A percentile compares a stretch with the other conserved stretches of the same genome.
Conservation (phyloP, 2,329 filamentous ascomycete genomes). For the Cladosporium cucumerinum region DNA sequence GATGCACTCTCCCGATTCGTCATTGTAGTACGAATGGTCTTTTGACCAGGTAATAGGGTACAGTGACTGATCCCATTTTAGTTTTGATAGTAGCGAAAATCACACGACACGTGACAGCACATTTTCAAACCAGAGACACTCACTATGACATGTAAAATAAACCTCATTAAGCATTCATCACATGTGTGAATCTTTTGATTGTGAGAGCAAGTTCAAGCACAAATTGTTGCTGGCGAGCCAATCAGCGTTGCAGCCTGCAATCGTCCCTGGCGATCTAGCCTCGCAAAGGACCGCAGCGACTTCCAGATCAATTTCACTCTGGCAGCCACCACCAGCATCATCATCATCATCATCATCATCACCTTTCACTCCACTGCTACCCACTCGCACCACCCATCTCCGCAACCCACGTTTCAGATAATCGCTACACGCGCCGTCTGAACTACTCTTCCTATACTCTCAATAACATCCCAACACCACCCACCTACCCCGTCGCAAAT, state of each 20-base stretch:
- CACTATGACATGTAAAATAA: neutral
- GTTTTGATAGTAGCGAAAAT: neutral
- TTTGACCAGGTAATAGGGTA: no score
- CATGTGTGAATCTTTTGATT: neutral
- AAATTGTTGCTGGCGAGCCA: neutral
- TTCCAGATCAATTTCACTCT: slow-evolving; percentile 14
- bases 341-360: slow-evolving; percentile 6
- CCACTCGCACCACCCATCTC: neutral
- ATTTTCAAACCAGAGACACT: neutral
- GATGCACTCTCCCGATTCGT: no score
- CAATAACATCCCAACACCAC: neutral
- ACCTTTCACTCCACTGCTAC: neutral
- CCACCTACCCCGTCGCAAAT: slow-evolving; percentile 15
- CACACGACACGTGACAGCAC: neutral
- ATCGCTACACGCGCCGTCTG: slow-evolving; percentile 7
- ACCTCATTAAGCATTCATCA: neutral
- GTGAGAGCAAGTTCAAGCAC: neutral
- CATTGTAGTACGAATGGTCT: no score
- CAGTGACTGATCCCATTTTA: neutral
- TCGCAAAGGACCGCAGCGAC: slow-evolving; percentile 5
- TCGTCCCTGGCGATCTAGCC: slow-evolving; percentile 12
- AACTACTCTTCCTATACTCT: neutral
- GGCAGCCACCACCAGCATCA: no score
- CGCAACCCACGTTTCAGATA: neutral
- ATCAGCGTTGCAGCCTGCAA: neutral